Percentiles rank a stretch among this genome's conserved stretches.
Conservation (phyloP, 2,329 filamentous ascomycete species). For the Colletotrichum liriopes region DNA sequence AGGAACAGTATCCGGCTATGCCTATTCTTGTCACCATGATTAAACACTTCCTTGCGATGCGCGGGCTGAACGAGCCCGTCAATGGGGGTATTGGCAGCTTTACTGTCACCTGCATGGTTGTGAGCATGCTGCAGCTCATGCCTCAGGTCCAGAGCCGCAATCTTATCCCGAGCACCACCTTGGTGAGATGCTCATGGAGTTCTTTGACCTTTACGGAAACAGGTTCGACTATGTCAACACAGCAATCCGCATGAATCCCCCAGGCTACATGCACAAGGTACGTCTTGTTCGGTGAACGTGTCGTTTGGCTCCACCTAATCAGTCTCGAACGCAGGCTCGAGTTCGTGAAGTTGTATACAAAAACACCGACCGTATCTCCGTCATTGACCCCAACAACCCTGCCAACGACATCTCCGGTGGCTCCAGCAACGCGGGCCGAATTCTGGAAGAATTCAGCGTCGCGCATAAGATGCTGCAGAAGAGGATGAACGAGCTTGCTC, state of each 20-base stretch:
- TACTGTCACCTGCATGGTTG: constrained; percentile 92
- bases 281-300: constrained; percentile 45
- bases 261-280: constrained; percentile 84
- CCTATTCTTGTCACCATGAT: constrained; percentile 87
- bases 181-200: constrained; percentile 86
- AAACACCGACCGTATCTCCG: constrained; percentile 80
- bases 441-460: constrained; percentile 79
- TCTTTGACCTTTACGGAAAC: constrained; percentile 91
- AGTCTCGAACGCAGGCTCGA: neutral
- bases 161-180: constrained; percentile 77
- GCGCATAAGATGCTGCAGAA: constrained; percentile 72
- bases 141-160: constrained; percentile 77
- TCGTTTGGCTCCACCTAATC: neutral
- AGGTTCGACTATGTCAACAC: constrained; percentile 79
- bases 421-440: constrained; percentile 77
- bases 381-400: constrained; percentile 91
- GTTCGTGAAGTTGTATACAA: constrained; percentile 64
- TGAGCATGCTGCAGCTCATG: constrained; percentile 88
- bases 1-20: constrained; percentile 84
- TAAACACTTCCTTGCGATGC: constrained; percentile 94
- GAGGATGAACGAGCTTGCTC: constrained; percentile 69
- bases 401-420: constrained; percentile 93
- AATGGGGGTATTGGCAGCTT: constrained; percentile 95
- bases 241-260: constrained; percentile 83
- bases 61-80: constrained; percentile 91